Base-by-base conservation (phyloP, 495 filamentous ascomycete genomes). In the Halenospora varia region DNA sequence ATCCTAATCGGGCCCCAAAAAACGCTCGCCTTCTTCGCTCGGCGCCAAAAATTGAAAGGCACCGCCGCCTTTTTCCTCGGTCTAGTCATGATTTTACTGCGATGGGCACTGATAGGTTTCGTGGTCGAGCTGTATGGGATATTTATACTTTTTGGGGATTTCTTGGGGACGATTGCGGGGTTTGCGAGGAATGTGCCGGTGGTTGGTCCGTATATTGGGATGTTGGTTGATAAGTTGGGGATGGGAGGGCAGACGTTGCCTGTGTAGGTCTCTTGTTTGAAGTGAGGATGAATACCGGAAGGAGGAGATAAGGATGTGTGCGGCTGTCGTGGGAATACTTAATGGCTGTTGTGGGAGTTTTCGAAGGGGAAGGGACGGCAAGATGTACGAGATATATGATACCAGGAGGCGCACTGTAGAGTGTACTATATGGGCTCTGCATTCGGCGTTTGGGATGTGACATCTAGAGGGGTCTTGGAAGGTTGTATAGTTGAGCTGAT, bases 1-100 rank as follows among this genome's bases (percentile, higher is more conserved):
- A 84, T 97, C 35, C 91, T 97, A 54, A 95, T 97, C 77, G 95
- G 95, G n/a, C 77, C 90, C 48, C 80, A 86, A 69, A 96, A 96
- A 66, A 97, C 94, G 6, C 72, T 89, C 29, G 73, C 84, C 71
- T 98, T 98, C 82, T 98, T 98, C 79, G 87, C 90, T 48, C 89
- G 92, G 40, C 87, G 84, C 50, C 89, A 96, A 62, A 98, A 98
- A 70, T 79, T 89, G 61, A 90, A 92, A 68, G 94, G 94, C 60
- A 96, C 90, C 4, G 89, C 86, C 11, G 92, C 91, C 17, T 98
- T 98, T 75, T 80, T 86, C 64, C 71, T 75, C n/a, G 94, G 94
- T 2, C 86, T 98, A 13, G 61, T 84, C 25, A 80, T 97, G 51
- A 97, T 98, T 68, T 75, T 97, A 13, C 64, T 96, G 59, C 81